Evolutionary conservation across 257 asterid species (phyloP).

Genomic region (Forsythia viridissima): DNA sequence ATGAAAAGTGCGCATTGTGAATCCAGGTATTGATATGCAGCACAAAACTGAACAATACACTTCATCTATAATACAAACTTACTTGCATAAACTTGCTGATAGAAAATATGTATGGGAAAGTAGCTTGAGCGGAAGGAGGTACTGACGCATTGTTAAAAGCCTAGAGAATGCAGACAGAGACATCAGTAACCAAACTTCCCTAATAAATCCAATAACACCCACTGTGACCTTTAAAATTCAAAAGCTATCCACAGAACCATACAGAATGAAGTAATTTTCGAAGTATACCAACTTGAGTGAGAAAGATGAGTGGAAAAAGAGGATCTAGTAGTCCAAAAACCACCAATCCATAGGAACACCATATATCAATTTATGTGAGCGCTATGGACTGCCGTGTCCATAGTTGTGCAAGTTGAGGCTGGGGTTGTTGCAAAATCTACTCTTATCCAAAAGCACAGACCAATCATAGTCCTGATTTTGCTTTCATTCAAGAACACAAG

Average conservation of each 20-base stretch:
- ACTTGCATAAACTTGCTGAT: constrained; percentile 99
- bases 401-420: too few species aligned
- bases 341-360: too few species aligned
- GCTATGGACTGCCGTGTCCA: too few species aligned
- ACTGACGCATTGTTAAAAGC: constrained; percentile 83
- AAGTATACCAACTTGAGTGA: not conserved
- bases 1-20: constrained; percentile 6
- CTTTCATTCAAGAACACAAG: too few species aligned
- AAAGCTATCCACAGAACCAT: not conserved
- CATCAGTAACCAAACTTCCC: not conserved
- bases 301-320: not conserved
- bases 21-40: not conserved
- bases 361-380: too few species aligned
- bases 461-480: too few species aligned
- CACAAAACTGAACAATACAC: constrained; percentile 13
- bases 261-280: not conserved
- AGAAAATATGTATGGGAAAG: constrained; percentile 80
- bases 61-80: constrained; percentile 19
- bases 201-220: not conserved
- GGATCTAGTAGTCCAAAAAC: too few species aligned
- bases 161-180: constrained; percentile 37
- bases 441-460: too few species aligned
- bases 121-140: constrained; percentile 90
- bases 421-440: too few species aligned
- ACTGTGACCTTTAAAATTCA: constrained; percentile 4